Conservation (phyloP, 2,329 filamentous ascomycete species). For the Colletotrichum paranaense region DNA sequence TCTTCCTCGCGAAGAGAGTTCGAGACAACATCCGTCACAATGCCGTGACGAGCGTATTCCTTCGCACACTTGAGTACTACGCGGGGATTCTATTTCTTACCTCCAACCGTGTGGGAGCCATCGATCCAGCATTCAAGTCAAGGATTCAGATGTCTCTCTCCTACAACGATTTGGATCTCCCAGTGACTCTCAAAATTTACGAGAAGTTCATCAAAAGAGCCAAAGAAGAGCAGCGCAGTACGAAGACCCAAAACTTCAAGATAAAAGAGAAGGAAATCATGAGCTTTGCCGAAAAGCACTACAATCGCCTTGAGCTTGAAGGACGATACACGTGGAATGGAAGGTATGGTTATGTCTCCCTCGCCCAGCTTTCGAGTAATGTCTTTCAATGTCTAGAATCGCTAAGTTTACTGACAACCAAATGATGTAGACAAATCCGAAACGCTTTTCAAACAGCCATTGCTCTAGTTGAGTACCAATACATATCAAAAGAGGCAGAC, state of each 20-base stretch:
- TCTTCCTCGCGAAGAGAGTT: constrained; percentile 68
- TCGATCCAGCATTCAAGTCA: constrained; percentile 59
- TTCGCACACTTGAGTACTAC: constrained; percentile 57
- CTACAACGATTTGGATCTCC: constrained; percentile 45
- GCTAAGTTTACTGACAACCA: neutral
- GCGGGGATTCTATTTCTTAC: constrained; percentile 60
- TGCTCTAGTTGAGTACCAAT: constrained; percentile 35
- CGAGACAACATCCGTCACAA: constrained; percentile 58
- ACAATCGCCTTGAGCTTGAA: neutral
- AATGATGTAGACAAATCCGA: constrained; percentile 38
- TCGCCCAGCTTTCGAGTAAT: too few species aligned
- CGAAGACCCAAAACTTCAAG: neutral
- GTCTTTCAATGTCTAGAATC: neutral
- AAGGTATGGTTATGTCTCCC: neutral
- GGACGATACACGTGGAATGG: constrained; percentile 37
- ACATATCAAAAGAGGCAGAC: neutral
- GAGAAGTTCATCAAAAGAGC: constrained; percentile 22
- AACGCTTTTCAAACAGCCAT: constrained; percentile 41
- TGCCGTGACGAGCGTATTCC: constrained; percentile 45
- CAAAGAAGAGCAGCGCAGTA: constrained; percentile 15
- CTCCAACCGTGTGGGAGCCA: constrained; percentile 55
- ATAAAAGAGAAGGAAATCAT: constrained; percentile 10
- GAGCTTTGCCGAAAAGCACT: neutral
- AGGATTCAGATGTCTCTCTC: constrained; percentile 59
- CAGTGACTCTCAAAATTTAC: constrained; percentile 19